Conservation (phyloP, 139 green algal genomes). For the Nannochloris sp. region DNA sequence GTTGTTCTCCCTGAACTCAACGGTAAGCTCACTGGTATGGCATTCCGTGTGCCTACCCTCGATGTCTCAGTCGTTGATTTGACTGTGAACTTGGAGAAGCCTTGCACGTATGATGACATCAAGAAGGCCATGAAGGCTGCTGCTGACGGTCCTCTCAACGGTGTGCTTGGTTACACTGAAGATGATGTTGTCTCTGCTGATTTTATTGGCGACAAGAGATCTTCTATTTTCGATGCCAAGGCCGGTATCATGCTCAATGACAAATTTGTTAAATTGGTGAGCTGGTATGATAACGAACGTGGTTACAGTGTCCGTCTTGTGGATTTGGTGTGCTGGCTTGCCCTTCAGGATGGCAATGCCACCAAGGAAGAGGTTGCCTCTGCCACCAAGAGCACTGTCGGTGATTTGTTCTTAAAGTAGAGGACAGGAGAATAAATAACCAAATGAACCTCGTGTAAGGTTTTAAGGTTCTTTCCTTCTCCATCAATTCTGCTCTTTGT, state of each 20-base stretch:
- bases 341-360: slow-evolving; percentile 26
- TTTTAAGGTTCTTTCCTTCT: not conserved
- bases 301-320: slow-evolving; percentile 65
- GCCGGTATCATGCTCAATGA: slow-evolving; percentile 81
- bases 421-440: not conserved
- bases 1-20: slow-evolving; percentile 91
- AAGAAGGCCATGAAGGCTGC: slow-evolving; percentile 76
- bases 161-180: slow-evolving; percentile 86
- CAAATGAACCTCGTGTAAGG: not conserved
- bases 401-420: not conserved
- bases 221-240: slow-evolving; percentile 81
- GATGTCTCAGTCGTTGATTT: slow-evolving; percentile 97
- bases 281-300: slow-evolving; percentile 97
- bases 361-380: slow-evolving; percentile 4
- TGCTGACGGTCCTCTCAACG: slow-evolving; percentile 68
- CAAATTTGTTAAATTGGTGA: slow-evolving; percentile 93
- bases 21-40: slow-evolving; percentile 98
- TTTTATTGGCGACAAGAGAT: slow-evolving; percentile 76
- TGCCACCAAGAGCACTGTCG: not conserved
- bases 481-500: not conserved
- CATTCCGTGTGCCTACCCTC: slow-evolving; percentile 92
- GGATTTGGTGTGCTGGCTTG: slow-evolving; percentile 60
- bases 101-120: slow-evolving; percentile 86
- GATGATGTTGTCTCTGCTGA: slow-evolving; percentile 88
- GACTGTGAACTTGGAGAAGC: slow-evolving; percentile 82